Evolutionary conservation across 805 yeast species (phyloP), one percentile per base, ranked within the genome.

Genomic region (Lipomyces orientalis): DNA sequence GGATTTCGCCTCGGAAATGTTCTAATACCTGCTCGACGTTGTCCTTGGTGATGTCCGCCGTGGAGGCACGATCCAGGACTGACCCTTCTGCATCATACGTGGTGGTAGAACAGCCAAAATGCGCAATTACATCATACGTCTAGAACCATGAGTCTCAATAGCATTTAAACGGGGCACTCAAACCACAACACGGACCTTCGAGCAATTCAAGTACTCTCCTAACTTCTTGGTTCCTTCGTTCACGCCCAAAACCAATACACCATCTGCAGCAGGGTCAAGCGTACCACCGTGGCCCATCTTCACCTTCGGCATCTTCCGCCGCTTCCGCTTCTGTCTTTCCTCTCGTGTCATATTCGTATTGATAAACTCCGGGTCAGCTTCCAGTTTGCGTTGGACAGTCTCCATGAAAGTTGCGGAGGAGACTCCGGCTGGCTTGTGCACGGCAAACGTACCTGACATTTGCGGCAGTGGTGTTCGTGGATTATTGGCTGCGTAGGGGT

Each of bases 241-340:
- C n/a, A 95, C 86, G 4, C 99, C 99, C 64, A 95, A 83, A 1
- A 96, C 94, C 43, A 81, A 78, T 0, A 94, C 93, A 10, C 99
- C 99, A n/a, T 93, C 88, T 0, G 99, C 99, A 55, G 91, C 79
- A 0, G 98, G 98, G 75, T 95, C 99, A 51, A 95, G 81, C 0
- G 99, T 95, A 9, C 99, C 99, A 22, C 99, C 99, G 78, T 95
- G 99, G 0, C 99, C 99, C 82, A 94, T 89, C 75, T 95, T 95
- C 43, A 93, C 87, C 73, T 84, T 83, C 34, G 68, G 69, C 54
- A 61, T 34, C 16, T 65, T 62, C 59, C 79, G 76, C 31, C 61
- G 60, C 16, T 83, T 76, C 55, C 82, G 82, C 39, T 82, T 79
- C 68, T 85, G 82, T 31, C 80, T 82, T 14, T 83, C 82, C 69